These are phyloP conservation scores for Glarea lozoyensis DNA, from an alignment of 495 filamentous ascomycete genomes.

Conservation along the genomic window DNA sequence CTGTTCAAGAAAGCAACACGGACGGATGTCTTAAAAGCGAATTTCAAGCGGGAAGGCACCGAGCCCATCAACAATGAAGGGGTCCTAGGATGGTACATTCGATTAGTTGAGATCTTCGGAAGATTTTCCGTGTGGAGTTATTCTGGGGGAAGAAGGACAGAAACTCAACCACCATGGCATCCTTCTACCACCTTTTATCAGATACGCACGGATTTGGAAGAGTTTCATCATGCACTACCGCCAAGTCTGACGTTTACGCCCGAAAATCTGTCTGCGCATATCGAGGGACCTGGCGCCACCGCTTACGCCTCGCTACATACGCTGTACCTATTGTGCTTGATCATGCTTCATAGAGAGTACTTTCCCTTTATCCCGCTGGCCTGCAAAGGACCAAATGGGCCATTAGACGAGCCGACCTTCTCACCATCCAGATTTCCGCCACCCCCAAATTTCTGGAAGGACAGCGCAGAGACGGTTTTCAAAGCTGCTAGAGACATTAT, in stretches of 20 bases:
- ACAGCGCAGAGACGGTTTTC: conserved; percentile 67
- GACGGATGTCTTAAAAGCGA: conserved; percentile 36
- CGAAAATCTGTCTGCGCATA: conserved; percentile 72
- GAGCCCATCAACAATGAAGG: conserved; percentile 52
- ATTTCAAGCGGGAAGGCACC: conserved; percentile 8
- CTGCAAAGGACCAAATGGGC: conserved; percentile 58
- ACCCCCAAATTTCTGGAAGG: conserved; percentile 58
- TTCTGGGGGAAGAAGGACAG: conserved; percentile 55
- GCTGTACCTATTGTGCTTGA: conserved; percentile 64
- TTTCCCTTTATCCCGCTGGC: conserved; percentile 73
- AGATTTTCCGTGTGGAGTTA: conserved; percentile 69
- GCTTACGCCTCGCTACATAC: conserved; percentile 73
- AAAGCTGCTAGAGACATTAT: conserved; percentile 64
- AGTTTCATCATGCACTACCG: conserved; percentile 60
- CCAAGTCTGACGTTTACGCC: conserved; percentile 60
- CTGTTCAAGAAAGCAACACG: conserved; percentile 58
- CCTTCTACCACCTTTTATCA: conserved; percentile 51
- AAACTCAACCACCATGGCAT: conserved; percentile 50
- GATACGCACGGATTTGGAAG: conserved; percentile 49
- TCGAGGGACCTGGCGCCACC: conserved; percentile 64
- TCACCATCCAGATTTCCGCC: conserved; percentile 42
- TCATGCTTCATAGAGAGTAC: conserved; percentile 75
- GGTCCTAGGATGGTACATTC: conserved; percentile 66
- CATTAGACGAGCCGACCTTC: conserved; percentile 63
- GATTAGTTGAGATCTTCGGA: conserved; percentile 71